Evolutionary conservation across 345 rosid species (phyloP).

Genomic region (Turritis glabra): DNA sequence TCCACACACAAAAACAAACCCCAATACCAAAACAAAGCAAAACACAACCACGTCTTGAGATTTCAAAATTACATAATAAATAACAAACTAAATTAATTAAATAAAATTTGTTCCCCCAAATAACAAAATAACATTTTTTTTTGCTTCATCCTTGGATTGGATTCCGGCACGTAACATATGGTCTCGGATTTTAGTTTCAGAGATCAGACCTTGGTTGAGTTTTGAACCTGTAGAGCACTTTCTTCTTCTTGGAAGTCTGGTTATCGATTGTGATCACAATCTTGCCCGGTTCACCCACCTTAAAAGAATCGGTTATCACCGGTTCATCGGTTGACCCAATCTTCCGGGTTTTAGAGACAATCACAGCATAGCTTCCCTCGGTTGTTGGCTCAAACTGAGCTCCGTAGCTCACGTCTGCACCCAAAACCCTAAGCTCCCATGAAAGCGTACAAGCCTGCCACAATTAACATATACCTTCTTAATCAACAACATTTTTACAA

Average conservation of each 20-base stretch:
- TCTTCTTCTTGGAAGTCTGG: conserved; percentile 81
- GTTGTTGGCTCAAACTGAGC: conserved; percentile 73
- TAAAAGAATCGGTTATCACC: conserved; percentile 59
- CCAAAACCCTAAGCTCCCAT: conserved; percentile 84
- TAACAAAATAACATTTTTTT: conserved; percentile 11
- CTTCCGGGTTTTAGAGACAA: conserved; percentile 70
- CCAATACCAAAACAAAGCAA: conserved; percentile 28
- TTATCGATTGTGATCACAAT: conserved; percentile 74
- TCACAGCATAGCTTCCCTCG: conserved; percentile 71
- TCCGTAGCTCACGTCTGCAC: conserved; percentile 76
- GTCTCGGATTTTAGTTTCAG: conserved; percentile 11
- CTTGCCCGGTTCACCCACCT: conserved; percentile 69
- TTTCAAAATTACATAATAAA: conserved; percentile 37
- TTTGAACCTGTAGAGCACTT: conserved; percentile 85
- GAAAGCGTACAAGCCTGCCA: conserved; percentile 53
- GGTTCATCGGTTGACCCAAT: conserved; percentile 58
- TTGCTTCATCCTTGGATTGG: conserved; percentile 3
- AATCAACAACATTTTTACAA: neutral
- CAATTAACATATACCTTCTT: conserved; percentile 10
- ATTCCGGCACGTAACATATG: neutral
- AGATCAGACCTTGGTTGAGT: conserved; percentile 47
- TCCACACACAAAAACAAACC: conserved; percentile 33
- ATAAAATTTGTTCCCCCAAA: conserved; percentile 4
- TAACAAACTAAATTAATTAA: conserved; percentile 30
- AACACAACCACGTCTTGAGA: conserved; percentile 28